These are phyloP conservation scores for Dujonia santamariae DNA, from an alignment of 1,139 yeast species.

Conservation along the genomic window DNA sequence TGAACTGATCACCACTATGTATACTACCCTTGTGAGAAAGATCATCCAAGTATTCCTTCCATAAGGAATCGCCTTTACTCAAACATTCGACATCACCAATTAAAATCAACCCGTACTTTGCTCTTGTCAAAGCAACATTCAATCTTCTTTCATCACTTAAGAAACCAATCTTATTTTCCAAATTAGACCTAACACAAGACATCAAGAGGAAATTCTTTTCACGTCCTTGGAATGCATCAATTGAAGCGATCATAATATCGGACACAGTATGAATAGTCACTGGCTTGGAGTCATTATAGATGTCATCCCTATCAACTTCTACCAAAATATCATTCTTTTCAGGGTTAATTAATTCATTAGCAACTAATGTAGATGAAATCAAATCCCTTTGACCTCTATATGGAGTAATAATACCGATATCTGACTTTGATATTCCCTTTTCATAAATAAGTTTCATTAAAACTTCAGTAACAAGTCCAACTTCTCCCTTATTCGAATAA, in stretches of 20 bases:
- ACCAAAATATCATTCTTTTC: slow-evolving; percentile 42
- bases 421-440: slow-evolving; percentile 45
- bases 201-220: slow-evolving; percentile 58
- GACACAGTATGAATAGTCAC: slow-evolving; percentile 59
- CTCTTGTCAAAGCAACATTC: slow-evolving; percentile 65
- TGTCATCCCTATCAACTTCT: slow-evolving; percentile 57
- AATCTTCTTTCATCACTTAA: slow-evolving; percentile 55
- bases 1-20: slow-evolving; percentile 9
- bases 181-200: slow-evolving; percentile 60
- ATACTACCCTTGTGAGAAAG: slow-evolving; percentile 18
- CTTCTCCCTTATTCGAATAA: slow-evolving; percentile 53
- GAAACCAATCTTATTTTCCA: slow-evolving; percentile 52
- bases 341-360: slow-evolving; percentile 58
- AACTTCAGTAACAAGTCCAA: slow-evolving; percentile 41
- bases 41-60: slow-evolving; percentile 49
- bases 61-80: slow-evolving; percentile 43
- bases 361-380: slow-evolving; percentile 47
- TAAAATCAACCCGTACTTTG: slow-evolving; percentile 52
- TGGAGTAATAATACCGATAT: slow-evolving; percentile 69
- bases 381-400: slow-evolving; percentile 71
- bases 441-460: slow-evolving; percentile 51
- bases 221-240: slow-evolving; percentile 68
- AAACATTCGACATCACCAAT: slow-evolving; percentile 57
- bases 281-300: slow-evolving; percentile 47
- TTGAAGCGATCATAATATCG: slow-evolving; percentile 65